A percentile compares a stretch with the other conserved stretches of the same genome.
phyloP scores from a whole-genome alignment of 2,329 filamentous ascomycete species.

The Neoascochyta sp. region DNA sequence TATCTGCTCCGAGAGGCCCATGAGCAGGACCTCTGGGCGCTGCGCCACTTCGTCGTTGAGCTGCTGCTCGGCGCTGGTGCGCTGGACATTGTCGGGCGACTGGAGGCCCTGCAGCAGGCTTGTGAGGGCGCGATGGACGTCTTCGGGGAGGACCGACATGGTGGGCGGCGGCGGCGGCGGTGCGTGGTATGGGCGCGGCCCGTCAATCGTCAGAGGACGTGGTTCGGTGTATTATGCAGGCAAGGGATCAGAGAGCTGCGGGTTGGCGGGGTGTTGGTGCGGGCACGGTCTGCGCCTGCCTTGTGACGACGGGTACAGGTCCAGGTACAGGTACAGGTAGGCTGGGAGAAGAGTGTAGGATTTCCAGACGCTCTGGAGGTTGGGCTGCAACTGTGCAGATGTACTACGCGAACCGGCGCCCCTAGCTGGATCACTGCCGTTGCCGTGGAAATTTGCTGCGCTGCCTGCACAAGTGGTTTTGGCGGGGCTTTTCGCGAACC shows the following conservation, averaged over 20 bases:
- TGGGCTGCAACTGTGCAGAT: conserved; percentile 1
- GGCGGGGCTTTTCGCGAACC: conserved; percentile 5
- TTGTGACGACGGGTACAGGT: not conserved
- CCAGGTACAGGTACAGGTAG: not conserved
- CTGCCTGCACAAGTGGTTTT: conserved; percentile 3
- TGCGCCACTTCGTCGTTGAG: conserved; percentile 76
- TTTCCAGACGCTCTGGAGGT: no score
- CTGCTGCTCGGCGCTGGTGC: conserved; percentile 84
- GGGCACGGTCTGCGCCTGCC: conserved; percentile 4
- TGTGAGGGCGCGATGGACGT: conserved; percentile 77
- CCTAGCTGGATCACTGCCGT: conserved; percentile 4
- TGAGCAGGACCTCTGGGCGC: conserved; percentile 81
- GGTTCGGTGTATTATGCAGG: conserved; percentile 4
- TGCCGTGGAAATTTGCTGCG: conserved; percentile 9
- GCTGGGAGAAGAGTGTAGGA: not conserved
- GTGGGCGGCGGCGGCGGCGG: conserved; percentile 22
- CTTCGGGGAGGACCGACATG: conserved; percentile 83
- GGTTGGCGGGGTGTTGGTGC: conserved; percentile 1
- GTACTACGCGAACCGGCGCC: not conserved
- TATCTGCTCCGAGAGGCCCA: conserved; percentile 92
- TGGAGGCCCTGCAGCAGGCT: conserved; percentile 86
- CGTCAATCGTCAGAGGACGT: no score
- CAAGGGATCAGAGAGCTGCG: conserved; percentile 4
- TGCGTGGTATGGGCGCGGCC: no score
- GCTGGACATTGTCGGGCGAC: conserved; percentile 80